A percentile compares a stretch with the other conserved stretches of the same genome.
Conservation (phyloP, 2,329 filamentous ascomycete species). For the Aspergillus versicolor region DNA sequence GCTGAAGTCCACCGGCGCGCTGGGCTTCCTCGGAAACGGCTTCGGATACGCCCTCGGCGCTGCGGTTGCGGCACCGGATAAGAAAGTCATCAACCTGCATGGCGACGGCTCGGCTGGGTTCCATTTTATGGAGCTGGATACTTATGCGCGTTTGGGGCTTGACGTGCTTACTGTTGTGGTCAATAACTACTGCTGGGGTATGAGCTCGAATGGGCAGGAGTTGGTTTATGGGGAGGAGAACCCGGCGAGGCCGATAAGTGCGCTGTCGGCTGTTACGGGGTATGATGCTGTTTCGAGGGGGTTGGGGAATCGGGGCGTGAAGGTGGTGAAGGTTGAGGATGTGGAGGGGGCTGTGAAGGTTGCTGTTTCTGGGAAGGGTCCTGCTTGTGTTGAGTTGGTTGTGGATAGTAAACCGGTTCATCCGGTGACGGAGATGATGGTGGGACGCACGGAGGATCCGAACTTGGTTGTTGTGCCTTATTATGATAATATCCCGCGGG, state of each 20-base stretch:
- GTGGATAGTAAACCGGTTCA: constrained; percentile 38
- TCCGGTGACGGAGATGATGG: constrained; percentile 38
- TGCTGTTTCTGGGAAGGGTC: constrained; percentile 28
- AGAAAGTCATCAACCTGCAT: constrained; percentile 45
- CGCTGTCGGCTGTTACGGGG: constrained; percentile 31
- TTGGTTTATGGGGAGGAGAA: constrained; percentile 41
- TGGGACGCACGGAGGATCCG: constrained; percentile 43
- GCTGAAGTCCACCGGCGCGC: constrained; percentile 32
- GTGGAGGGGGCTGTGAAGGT: constrained; percentile 33
- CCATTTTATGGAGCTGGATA: constrained; percentile 48
- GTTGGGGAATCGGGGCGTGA: constrained; percentile 33
- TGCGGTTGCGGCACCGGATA: constrained; percentile 40
- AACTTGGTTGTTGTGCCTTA: constrained; percentile 50
- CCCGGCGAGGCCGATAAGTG: constrained; percentile 30
- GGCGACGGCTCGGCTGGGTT: constrained; percentile 49
- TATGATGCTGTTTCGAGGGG: constrained; percentile 46
- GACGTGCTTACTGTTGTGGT: constrained; percentile 45
- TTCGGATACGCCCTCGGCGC: constrained; percentile 48
- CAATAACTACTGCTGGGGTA: constrained; percentile 49
- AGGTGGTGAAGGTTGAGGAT: constrained; percentile 27
- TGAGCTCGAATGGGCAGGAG: constrained; percentile 46
- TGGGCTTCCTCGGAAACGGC: constrained; percentile 49
- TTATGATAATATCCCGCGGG: constrained; percentile 48
- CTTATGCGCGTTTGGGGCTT: constrained; percentile 41
- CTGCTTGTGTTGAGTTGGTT: constrained; percentile 43